phyloP scores from a whole-genome alignment of 2,329 filamentous ascomycete genomes.

The Fusarium illudens region DNA sequence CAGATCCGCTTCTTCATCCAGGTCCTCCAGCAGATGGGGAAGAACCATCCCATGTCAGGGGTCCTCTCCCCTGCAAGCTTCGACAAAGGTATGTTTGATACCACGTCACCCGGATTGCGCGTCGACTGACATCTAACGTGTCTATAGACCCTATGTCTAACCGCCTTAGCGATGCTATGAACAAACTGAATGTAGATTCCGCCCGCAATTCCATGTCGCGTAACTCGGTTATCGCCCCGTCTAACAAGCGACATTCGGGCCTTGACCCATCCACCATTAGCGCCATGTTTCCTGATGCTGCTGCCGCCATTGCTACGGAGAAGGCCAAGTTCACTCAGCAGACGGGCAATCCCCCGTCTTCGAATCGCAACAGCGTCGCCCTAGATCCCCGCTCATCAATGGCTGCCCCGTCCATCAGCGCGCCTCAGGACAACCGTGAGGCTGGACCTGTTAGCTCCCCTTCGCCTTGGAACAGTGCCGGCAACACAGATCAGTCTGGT shows the following conservation, averaged over 20 bases:
- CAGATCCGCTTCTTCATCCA: conserved; percentile 99
- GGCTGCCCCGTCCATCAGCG: conserved; percentile 77
- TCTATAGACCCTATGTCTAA: conserved; percentile 91
- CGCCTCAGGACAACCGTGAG: conserved; percentile 52
- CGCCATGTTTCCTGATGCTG: conserved; percentile 98
- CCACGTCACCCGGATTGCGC: background rate
- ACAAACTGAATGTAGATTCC: conserved; percentile 87
- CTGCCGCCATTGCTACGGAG: conserved; percentile 97
- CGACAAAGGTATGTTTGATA: conserved; percentile 78
- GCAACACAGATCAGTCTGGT: conserved; percentile 57
- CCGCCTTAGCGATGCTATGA: conserved; percentile 95
- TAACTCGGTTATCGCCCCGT: conserved; percentile 74
- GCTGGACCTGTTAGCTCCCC: conserved; percentile 45
- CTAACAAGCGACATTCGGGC: conserved; percentile 95
- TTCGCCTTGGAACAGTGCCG: conserved; percentile 79
- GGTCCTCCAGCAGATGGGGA: conserved; percentile 98
- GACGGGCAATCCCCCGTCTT: conserved; percentile 87
- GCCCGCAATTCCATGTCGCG: conserved; percentile 87
- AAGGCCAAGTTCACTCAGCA: conserved; percentile 98
- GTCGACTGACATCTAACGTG: conserved; percentile 21
- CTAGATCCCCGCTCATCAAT: conserved; percentile 81
- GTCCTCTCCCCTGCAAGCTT: conserved; percentile 95
- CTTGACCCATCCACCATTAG: conserved; percentile 94
- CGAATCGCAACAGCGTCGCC: conserved; percentile 89
- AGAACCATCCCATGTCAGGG: conserved; percentile 96